A percentile compares a stretch with the other conserved stretches of the same genome.
These are phyloP conservation scores for Protomyces pachydermus DNA, from an alignment of 1,139 yeast species.

Conservation along the genomic window DNA sequence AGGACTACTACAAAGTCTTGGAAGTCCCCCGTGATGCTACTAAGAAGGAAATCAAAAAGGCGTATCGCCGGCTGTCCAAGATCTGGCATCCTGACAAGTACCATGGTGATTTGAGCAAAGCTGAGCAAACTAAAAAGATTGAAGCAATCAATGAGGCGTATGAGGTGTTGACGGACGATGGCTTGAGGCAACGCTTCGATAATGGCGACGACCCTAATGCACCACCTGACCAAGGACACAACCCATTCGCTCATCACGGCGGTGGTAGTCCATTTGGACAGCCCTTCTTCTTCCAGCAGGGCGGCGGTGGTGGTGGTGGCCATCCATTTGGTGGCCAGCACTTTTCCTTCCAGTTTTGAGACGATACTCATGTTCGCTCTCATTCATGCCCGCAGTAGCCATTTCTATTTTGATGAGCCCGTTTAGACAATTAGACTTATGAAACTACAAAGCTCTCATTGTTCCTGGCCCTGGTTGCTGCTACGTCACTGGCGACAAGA, in stretches of 20 bases:
- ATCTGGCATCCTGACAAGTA: constrained; percentile 90
- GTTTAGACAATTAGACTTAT: too few relatives aligned
- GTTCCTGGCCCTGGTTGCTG: too few relatives aligned
- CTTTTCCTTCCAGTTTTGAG: not conserved
- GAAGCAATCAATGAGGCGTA: constrained; percentile 91
- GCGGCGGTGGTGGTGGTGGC: constrained; percentile 12
- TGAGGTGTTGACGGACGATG: constrained; percentile 65
- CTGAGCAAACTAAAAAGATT: constrained; percentile 75
- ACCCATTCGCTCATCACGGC: constrained; percentile 24
- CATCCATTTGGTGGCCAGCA: constrained; percentile 6
- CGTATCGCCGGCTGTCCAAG: constrained; percentile 71
- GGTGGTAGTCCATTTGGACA: constrained; percentile 1
- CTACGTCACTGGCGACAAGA: too few relatives aligned
- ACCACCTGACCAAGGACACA: constrained; percentile 24
- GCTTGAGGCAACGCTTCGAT: constrained; percentile 62
- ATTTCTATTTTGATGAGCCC: too few relatives aligned
- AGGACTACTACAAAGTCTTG: constrained; percentile 76
- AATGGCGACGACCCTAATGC: constrained; percentile 45
- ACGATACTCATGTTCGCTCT: too few relatives aligned
- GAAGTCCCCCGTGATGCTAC: constrained; percentile 66
- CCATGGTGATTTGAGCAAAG: constrained; percentile 61
- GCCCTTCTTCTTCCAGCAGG: constrained; percentile 14
- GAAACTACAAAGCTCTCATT: too few relatives aligned
- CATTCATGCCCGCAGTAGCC: too few relatives aligned
- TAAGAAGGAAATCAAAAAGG: constrained; percentile 69